A percentile compares a stretch with the other conserved stretches of the same genome.
Conservation (phyloP, 805 yeast species). For the Saturnispora zaruensis region DNA sequence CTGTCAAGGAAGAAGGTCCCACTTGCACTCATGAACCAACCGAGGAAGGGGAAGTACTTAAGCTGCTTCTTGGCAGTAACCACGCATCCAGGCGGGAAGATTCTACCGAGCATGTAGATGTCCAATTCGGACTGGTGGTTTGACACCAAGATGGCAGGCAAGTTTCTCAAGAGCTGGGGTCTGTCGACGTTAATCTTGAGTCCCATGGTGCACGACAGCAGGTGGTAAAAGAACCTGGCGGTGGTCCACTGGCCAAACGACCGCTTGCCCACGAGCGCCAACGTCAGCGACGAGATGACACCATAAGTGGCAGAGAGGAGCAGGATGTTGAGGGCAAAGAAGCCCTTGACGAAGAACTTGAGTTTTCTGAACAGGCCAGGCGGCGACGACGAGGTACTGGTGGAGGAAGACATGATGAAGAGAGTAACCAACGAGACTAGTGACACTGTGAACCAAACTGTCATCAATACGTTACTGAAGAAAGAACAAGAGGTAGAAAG, state of each 20-base stretch:
- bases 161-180: constrained; percentile 45
- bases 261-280: constrained; percentile 63
- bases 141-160: constrained; percentile 74
- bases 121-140: constrained; percentile 93
- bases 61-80: constrained; percentile 88
- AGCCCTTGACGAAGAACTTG: constrained; percentile 49
- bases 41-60: constrained; percentile 79
- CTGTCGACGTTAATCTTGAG: constrained; percentile 61
- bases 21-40: constrained; percentile 92
- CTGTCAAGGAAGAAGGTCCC: constrained; percentile 92
- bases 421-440: not conserved
- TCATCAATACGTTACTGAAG: not conserved
- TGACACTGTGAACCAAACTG: constrained; percentile 1
- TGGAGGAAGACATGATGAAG: constrained; percentile 11
- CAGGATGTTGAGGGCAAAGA: constrained; percentile 45
- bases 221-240: constrained; percentile 68
- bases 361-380: constrained; percentile 23
- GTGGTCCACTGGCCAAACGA: constrained; percentile 83
- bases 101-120: constrained; percentile 66
- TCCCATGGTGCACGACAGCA: constrained; percentile 56
- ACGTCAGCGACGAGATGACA: constrained; percentile 59
- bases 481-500: not conserved
- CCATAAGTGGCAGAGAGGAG: constrained; percentile 65
- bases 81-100: constrained; percentile 82
- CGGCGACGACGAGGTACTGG: not conserved